Percentiles rank a stretch among this genome's conserved stretches.
Evolutionary conservation across 2,329 filamentous ascomycete species (phyloP).

Genomic region (Helotiales sp.): DNA sequence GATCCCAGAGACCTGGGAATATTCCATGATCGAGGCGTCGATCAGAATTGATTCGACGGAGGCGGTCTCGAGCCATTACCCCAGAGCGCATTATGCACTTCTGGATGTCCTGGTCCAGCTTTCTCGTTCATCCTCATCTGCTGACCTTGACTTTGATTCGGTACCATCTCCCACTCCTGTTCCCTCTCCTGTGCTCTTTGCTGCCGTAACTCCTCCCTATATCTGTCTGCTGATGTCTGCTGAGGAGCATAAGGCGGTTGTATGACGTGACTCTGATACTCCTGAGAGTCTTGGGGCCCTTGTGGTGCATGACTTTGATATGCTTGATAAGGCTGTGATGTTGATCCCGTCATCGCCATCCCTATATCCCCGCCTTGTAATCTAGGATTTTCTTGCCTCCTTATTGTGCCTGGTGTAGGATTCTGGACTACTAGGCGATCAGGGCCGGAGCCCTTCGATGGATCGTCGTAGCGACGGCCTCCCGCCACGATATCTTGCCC

Average conservation of each 20-base stretch:
- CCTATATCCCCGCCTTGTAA: constrained; percentile 19
- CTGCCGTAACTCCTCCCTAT: constrained; percentile 23
- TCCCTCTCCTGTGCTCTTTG: constrained; percentile 14
- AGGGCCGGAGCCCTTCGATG: constrained; percentile 13
- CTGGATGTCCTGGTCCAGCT: neutral
- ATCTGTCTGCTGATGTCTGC: constrained; percentile 18
- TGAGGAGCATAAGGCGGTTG: constrained; percentile 12
- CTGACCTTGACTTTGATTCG: no score
- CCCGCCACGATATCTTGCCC: constrained; percentile 28
- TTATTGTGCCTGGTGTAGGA: constrained; percentile 16
- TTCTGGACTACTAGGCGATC: constrained; percentile 18
- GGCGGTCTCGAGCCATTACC: neutral
- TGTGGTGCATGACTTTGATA: constrained; percentile 20
- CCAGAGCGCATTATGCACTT: constrained; percentile 24
- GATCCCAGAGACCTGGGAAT: neutral
- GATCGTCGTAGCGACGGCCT: constrained; percentile 8
- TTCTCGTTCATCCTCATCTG: neutral
- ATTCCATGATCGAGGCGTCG: neutral
- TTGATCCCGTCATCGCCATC: constrained; percentile 21
- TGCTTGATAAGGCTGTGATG: constrained; percentile 16
- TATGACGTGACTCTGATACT: constrained; percentile 24
- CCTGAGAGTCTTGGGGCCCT: constrained; percentile 15
- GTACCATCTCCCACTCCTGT: constrained; percentile 19
- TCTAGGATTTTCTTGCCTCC: constrained; percentile 7
- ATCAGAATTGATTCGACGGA: neutral